phyloP scores from a whole-genome alignment of 768 basidiomycete genomes.

The Pisolithus orientalis region DNA sequence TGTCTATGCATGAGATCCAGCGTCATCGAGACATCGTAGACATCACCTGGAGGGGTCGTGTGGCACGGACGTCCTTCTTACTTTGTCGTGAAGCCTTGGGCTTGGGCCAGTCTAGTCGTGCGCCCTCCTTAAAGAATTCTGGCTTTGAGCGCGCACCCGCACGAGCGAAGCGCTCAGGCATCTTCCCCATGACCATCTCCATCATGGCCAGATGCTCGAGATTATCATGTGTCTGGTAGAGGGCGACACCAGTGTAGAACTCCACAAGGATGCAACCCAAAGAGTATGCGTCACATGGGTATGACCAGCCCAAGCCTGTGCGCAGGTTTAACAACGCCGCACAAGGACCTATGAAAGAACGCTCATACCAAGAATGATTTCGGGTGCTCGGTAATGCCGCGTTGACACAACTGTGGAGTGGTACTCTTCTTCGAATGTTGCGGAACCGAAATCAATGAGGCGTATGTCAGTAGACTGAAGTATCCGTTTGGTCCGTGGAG shows the following conservation, averaged over 20 bases:
- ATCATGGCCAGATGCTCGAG: slow-evolving; percentile 99
- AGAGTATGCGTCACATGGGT: slow-evolving; percentile 97
- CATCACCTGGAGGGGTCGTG: slow-evolving; percentile 65
- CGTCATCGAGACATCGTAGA: slow-evolving; percentile 10
- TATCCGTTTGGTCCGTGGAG: slow-evolving; percentile 67
- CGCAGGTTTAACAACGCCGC: slow-evolving; percentile 10
- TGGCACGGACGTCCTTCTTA: slow-evolving; percentile 88
- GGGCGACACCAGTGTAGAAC: slow-evolving; percentile 93
- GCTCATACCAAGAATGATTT: slow-evolving; percentile 91
- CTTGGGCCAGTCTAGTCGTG: slow-evolving; percentile 89
- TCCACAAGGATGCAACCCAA: slow-evolving; percentile 98
- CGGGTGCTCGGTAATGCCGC: slow-evolving; percentile 96
- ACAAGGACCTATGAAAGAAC: neutral
- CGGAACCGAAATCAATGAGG: slow-evolving; percentile 97
- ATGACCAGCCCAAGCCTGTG: slow-evolving; percentile 94
- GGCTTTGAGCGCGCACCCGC: slow-evolving; percentile 74
- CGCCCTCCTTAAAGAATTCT: slow-evolving; percentile 87
- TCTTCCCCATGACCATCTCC: slow-evolving; percentile 98
- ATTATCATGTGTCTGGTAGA: slow-evolving; percentile 99
- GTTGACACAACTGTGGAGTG: slow-evolving; percentile 98
- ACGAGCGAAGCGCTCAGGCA: slow-evolving; percentile 82
- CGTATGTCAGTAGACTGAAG: slow-evolving; percentile 87
- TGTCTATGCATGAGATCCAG: slow-evolving; percentile 24
- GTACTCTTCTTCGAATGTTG: slow-evolving; percentile 96
- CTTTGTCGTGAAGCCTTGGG: slow-evolving; percentile 83